Evolutionary conservation across 768 basidiomycete species (phyloP).

Genomic region (Chiua virens): DNA sequence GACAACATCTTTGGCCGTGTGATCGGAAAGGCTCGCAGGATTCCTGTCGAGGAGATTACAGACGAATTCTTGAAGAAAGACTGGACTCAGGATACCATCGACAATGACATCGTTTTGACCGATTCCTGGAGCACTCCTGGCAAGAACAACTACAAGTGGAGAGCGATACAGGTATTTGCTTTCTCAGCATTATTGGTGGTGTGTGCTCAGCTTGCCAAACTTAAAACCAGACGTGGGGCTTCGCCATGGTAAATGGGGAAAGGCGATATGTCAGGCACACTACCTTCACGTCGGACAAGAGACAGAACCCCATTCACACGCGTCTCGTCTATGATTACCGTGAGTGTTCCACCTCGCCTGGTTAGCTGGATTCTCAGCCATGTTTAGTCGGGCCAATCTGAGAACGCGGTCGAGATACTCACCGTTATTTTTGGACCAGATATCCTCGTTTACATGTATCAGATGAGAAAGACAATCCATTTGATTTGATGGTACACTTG

Average conservation of each 20-base stretch:
- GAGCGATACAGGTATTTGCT: conserved; percentile 53
- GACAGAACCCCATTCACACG: conserved; percentile 51
- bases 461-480: too few species aligned
- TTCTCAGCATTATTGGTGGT: conserved; percentile 6
- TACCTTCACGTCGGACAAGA: conserved; percentile 60
- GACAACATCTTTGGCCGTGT: conserved; percentile 65
- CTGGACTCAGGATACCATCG: conserved; percentile 43
- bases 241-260: conserved; percentile 57
- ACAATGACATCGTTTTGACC: conserved; percentile 35
- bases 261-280: conserved; percentile 62
- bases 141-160: conserved; percentile 62
- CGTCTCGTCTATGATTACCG: conserved; percentile 69
- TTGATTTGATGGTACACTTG: too few species aligned
- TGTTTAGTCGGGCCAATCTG: conserved; percentile 18
- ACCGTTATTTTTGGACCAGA: neutral
- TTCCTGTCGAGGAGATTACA: conserved; percentile 46
- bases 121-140: conserved; percentile 58
- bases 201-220: neutral
- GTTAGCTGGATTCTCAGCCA: conserved; percentile 10
- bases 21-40: conserved; percentile 52
- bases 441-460: neutral
- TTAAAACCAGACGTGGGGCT: conserved; percentile 53
- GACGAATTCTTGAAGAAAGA: conserved; percentile 41
- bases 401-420: conserved; percentile 1
- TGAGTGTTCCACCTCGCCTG: conserved; percentile 34